These are phyloP conservation scores for Cryptococcus sp. DNA, from an alignment of 1,284 basidiomycete genomes.

Conservation along the genomic window DNA sequence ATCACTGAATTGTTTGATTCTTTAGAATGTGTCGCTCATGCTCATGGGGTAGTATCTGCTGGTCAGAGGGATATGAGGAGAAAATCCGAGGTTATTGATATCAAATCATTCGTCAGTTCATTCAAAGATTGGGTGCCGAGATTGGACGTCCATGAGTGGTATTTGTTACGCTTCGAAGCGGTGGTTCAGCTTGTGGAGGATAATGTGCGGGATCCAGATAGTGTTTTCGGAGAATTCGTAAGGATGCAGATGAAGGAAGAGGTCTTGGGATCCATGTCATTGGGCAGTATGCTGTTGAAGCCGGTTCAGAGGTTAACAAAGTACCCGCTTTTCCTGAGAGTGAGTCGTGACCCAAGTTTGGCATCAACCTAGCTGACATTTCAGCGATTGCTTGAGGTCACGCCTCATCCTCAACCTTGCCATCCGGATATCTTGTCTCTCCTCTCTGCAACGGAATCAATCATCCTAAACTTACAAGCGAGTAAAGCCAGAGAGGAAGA, in stretches of 20 bases:
- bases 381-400: constrained; percentile 62
- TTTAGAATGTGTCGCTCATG: constrained; percentile 73
- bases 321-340: constrained; percentile 70
- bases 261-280: constrained; percentile 59
- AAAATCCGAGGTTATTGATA: constrained; percentile 35
- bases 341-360: constrained; percentile 46
- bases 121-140: constrained; percentile 60
- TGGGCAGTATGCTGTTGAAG: constrained; percentile 66
- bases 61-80: constrained; percentile 51
- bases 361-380: neutral
- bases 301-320: constrained; percentile 67
- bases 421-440: constrained; percentile 64
- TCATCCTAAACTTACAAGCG: constrained; percentile 70
- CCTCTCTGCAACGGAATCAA: constrained; percentile 61
- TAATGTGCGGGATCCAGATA: constrained; percentile 54
- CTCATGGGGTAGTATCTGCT: constrained; percentile 62
- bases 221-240: constrained; percentile 79
- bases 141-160: constrained; percentile 77
- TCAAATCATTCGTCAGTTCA: constrained; percentile 55
- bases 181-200: constrained; percentile 57
- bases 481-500: constrained; percentile 80
- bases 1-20: constrained; percentile 72
- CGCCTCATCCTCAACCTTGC: constrained; percentile 64
- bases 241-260: constrained; percentile 66
- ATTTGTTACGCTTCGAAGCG: constrained; percentile 66